Evolutionary conservation across 2,329 filamentous ascomycete species (phyloP).

Genomic region (Pyricularia sp.): DNA sequence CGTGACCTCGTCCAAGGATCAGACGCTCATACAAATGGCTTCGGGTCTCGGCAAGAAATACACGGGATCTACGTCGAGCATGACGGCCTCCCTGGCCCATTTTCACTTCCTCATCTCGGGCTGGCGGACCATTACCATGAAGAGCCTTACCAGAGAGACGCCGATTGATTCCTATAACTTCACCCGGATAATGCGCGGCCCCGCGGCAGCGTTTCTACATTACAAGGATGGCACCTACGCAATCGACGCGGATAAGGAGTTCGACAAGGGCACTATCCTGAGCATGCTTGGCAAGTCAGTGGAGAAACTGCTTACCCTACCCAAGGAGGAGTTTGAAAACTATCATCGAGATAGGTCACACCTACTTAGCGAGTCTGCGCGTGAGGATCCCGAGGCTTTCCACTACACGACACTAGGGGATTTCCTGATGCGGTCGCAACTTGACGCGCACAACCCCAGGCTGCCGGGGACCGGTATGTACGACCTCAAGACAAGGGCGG

Average conservation of each 20-base stretch:
- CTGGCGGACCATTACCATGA: slow-evolving; percentile 67
- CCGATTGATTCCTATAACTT: slow-evolving; percentile 47
- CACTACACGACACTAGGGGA: slow-evolving; percentile 80
- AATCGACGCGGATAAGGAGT: slow-evolving; percentile 92
- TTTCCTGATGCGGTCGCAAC: slow-evolving; percentile 87
- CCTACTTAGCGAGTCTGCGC: slow-evolving; percentile 58
- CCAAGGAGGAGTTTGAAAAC: slow-evolving; percentile 71
- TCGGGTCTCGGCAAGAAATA: slow-evolving; percentile 60
- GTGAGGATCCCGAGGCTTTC: slow-evolving; percentile 61
- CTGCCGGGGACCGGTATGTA: slow-evolving; percentile 89
- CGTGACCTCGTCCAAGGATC: slow-evolving; percentile 81
- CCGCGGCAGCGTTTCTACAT: slow-evolving; percentile 69
- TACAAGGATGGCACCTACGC: slow-evolving; percentile 79
- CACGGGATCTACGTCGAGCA: slow-evolving; percentile 90
- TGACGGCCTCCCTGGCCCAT: slow-evolving; percentile 76
- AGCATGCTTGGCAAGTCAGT: slow-evolving; percentile 91
- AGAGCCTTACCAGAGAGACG: slow-evolving; percentile 35
- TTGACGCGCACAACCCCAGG: slow-evolving; percentile 78
- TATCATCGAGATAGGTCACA: slow-evolving; percentile 60
- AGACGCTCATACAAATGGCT: slow-evolving; percentile 55
- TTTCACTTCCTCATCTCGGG: slow-evolving; percentile 84
- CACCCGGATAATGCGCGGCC: slow-evolving; percentile 58
- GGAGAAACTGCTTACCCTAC: slow-evolving; percentile 83
- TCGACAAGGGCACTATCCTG: slow-evolving; percentile 70
- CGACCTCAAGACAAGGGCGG: slow-evolving; percentile 88